Percentiles rank a stretch among this genome's conserved stretches.
These are phyloP conservation scores for Akebia trifoliata DNA, from an alignment of 164 flowering plant species.

Conservation along the genomic window DNA sequence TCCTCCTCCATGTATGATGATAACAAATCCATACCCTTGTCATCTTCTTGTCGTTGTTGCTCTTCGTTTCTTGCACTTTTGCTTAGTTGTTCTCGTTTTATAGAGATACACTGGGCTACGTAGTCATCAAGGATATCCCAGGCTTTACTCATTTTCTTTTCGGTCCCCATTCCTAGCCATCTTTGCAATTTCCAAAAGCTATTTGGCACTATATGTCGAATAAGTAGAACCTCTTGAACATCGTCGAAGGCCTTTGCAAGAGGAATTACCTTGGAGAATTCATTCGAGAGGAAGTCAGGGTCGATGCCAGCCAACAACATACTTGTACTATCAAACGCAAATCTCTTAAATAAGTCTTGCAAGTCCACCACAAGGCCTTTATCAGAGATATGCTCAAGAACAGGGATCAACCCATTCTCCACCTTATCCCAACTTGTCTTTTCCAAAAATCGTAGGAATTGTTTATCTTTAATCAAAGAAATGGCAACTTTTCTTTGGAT, in stretches of 20 bases:
- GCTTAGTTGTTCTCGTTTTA: slow-evolving; percentile 8
- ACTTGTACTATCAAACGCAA: slow-evolving; percentile 16
- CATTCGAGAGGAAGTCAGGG: slow-evolving; percentile 24
- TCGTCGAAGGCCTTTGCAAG: slow-evolving; percentile 28
- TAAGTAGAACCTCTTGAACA: slow-evolving; percentile 20
- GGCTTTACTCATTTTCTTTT: slow-evolving; percentile 26
- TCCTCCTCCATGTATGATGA: slow-evolving; percentile 1
- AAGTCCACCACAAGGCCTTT: slow-evolving; percentile 21
- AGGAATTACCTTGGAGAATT: slow-evolving; percentile 19
- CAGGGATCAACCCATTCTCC: slow-evolving; percentile 29
- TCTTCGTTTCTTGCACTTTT: too few relatives aligned
- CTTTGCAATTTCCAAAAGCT: slow-evolving; percentile 32
- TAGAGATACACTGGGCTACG: slow-evolving; percentile 15
- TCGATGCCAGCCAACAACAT: slow-evolving; percentile 24
- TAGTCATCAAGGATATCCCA: slow-evolving; percentile 18
- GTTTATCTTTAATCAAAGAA: slow-evolving; percentile 2
- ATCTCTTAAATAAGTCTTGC: slow-evolving; percentile 35
- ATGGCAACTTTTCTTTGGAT: slow-evolving; percentile 24
- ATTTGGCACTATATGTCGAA: slow-evolving; percentile 26
- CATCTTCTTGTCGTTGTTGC: neutral
- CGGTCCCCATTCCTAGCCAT: slow-evolving; percentile 33
- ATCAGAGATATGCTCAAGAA: slow-evolving; percentile 25
- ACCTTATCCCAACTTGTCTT: slow-evolving; percentile 17
- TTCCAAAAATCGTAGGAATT: slow-evolving; percentile 16
- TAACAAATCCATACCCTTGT: slow-evolving; percentile 12